Base-by-base conservation (phyloP, 78 protist species). In the Bodo saltans region DNA sequence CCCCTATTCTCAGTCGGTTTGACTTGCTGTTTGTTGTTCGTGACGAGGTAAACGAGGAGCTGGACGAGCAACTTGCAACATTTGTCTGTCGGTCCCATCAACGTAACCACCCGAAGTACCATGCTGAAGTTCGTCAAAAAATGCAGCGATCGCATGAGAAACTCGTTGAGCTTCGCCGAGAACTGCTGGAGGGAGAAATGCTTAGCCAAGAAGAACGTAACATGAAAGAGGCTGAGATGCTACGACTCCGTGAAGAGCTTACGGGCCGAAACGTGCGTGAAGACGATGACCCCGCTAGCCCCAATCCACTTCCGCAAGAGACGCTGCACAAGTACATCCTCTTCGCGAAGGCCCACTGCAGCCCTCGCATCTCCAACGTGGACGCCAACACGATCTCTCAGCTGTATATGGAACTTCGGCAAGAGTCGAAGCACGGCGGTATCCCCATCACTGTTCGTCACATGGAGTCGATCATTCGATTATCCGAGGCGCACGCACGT, bases 1-100 rank as follows among this genome's bases (percentile, higher is more conserved):
- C 95, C 80, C 98, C 99, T 42, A 96, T 98, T 74, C 86, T 98
- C 68, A 97, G 99, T 26, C 95, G 99, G 40, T 98, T 98, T 74
- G 98, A 88, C 79, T n/a, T 60, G 85, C 67, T 72, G 32, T 89
- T 41, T 40, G 74, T 33, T 4, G 39, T 67, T 17, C 69, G 89
- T 38, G 89, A 90, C 74, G 30, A 26, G 33, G 90, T 90, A 28
- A 93, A 96, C 75, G 90, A 94, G 34, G 85, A 84, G 35, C 17
- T 4, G 21, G 99, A 98, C 83, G 85, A 74, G 38, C 74, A 70
- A 30, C 89, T 97, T 47, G 99, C 99, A 0, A 40, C 32, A 40
- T 97, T 97, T 42, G 98, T 97, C 0, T 92, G 94, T 1, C 32
- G 74, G 68, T 74, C 86, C 32, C 99, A 97, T 90, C 17, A 68